Evolutionary conservation across 345 rosid species (phyloP).

Genomic region (Citrus cavaleriei): DNA sequence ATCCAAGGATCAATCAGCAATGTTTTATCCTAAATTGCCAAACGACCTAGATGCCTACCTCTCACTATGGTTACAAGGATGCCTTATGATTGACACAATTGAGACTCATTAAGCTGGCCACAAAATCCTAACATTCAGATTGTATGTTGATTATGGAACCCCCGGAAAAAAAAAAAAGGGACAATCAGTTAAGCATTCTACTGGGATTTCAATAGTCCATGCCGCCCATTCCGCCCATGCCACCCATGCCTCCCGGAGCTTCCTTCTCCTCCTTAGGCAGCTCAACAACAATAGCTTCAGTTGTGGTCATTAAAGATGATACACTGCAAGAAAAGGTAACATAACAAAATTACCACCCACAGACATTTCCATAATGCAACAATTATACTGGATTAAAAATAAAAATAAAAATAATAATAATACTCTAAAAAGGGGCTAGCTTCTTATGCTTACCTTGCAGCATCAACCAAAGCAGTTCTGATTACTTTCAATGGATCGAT

Average conservation of each 20-base stretch:
- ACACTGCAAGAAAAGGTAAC: slow-evolving; percentile 42
- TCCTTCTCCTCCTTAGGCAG: slow-evolving; percentile 81
- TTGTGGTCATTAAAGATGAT: slow-evolving; percentile 88
- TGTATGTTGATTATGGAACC: neutral
- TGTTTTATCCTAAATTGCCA: neutral
- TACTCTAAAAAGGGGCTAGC: neutral
- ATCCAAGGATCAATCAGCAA: neutral
- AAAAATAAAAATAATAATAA: too few species aligned
- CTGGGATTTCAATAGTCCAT: slow-evolving; percentile 61
- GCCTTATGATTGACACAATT: slow-evolving; percentile 11
- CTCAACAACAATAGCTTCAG: slow-evolving; percentile 83
- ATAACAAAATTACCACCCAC: neutral
- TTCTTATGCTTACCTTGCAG: slow-evolving; percentile 58
- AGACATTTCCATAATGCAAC: neutral
- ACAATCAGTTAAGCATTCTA: neutral
- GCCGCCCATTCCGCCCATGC: slow-evolving; percentile 68
- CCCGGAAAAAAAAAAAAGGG: neutral
- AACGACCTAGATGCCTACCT: slow-evolving; percentile 7
- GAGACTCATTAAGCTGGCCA: neutral
- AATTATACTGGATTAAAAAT: neutral
- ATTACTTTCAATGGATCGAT: slow-evolving; percentile 94
- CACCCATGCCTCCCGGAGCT: slow-evolving; percentile 49
- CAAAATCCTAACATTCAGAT: slow-evolving; percentile 1
- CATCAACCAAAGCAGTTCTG: slow-evolving; percentile 93
- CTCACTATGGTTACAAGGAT: slow-evolving; percentile 22